Conservation (phyloP, 2,329 filamentous ascomycete genomes). For the Aulographum hederae region DNA sequence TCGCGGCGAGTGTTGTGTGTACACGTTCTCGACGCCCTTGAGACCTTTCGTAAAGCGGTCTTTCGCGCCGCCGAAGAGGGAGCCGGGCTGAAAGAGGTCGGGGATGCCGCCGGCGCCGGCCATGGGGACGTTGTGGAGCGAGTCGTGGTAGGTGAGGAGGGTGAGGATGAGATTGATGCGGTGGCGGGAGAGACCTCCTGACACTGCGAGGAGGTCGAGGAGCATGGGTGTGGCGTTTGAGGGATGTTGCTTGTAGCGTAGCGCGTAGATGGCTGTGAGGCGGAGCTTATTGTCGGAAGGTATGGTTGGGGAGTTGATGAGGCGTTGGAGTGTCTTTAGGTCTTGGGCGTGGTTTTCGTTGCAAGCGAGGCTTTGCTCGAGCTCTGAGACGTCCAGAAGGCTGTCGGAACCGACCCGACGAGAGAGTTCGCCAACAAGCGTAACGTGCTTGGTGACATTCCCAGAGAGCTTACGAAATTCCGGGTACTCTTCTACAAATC, state of each 20-base stretch:
- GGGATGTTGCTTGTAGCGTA: constrained; percentile 77
- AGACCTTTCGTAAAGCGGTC: constrained; percentile 69
- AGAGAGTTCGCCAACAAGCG: constrained; percentile 83
- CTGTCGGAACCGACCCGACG: constrained; percentile 71
- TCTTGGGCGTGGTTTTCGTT: constrained; percentile 88
- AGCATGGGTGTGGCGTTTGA: constrained; percentile 71
- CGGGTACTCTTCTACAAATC: constrained; percentile 96
- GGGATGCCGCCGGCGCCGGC: constrained; percentile 57
- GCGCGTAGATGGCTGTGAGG: constrained; percentile 81
- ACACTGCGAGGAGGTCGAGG: constrained; percentile 67
- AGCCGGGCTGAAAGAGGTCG: constrained; percentile 79
- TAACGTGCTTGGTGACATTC: constrained; percentile 97
- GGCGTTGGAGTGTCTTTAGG: constrained; percentile 75
- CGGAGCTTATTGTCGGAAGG: constrained; percentile 70
- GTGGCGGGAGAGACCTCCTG: constrained; percentile 60
- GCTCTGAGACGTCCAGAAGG: constrained; percentile 86
- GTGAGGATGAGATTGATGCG: constrained; percentile 67
- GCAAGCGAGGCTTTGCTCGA: constrained; percentile 92
- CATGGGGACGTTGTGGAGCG: constrained; percentile 50
- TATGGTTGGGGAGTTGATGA: constrained; percentile 67
- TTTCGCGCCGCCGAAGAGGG: constrained; percentile 77
- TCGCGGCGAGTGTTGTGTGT: constrained; percentile 87
- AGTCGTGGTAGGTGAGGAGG: constrained; percentile 69
- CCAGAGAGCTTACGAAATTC: constrained; percentile 94
- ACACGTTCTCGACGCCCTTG: constrained; percentile 96